These are phyloP conservation scores for Saccharomyces hybrid DNA, from an alignment of 1,139 yeast species.

Conservation along the genomic window DNA sequence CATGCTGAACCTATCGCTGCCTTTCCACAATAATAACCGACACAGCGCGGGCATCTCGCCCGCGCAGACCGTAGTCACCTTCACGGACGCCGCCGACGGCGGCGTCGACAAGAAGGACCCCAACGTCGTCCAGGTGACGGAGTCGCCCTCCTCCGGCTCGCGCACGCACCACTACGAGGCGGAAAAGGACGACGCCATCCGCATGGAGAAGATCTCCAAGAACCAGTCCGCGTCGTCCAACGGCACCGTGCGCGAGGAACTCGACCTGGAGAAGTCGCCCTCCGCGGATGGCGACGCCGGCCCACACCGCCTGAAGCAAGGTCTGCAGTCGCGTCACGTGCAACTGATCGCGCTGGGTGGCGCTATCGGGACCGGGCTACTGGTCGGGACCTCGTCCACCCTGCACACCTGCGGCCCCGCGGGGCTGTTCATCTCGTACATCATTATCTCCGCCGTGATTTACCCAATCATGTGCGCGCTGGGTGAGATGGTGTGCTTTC, in stretches of 20 bases:
- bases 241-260: not conserved
- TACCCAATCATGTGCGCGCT: slow-evolving; percentile 61
- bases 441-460: slow-evolving; percentile 44
- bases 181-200: not conserved
- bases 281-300: not conserved
- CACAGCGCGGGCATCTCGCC: not conserved
- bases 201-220: not conserved
- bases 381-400: slow-evolving; percentile 58
- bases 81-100: not conserved
- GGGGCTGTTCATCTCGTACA: slow-evolving; percentile 51
- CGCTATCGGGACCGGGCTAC: slow-evolving; percentile 57
- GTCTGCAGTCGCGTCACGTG: slow-evolving; percentile 55
- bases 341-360: slow-evolving; percentile 67
- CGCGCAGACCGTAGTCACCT: not conserved
- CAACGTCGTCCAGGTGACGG: not conserved
- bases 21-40: not conserved
- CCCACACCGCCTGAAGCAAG: slow-evolving; percentile 37
- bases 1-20: not conserved
- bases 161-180: not conserved
- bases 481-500: slow-evolving; percentile 60
- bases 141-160: not conserved
- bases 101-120: not conserved
- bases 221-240: not conserved
- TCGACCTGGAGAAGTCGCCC: not conserved
- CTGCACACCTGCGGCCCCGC: slow-evolving; percentile 62